Percentiles rank a stretch among this genome's conserved stretches.
phyloP scores from a whole-genome alignment of 805 yeast genomes.

The Sugiyamaella americana region DNA sequence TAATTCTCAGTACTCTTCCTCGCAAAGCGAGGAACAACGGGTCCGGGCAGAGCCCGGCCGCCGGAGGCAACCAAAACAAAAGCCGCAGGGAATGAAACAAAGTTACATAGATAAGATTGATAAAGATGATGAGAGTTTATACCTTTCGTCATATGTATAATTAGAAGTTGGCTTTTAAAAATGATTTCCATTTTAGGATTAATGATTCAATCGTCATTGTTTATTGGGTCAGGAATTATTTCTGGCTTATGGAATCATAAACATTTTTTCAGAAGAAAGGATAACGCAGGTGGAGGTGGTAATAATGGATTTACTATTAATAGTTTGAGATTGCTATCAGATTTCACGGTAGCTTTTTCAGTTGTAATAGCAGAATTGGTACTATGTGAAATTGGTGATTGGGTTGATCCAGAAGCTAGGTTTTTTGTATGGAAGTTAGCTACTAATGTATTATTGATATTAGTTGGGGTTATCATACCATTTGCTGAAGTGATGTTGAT shows the following conservation, averaged over 20 bases:
- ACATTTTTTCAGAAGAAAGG: conserved; percentile 1
- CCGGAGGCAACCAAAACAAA: no score
- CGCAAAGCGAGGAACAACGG: no score
- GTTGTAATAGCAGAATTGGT: conserved; percentile 32
- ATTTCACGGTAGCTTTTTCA: conserved; percentile 18
- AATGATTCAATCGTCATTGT: conserved; percentile 9
- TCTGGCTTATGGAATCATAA: conserved; percentile 14
- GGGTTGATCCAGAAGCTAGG: conserved; percentile 21
- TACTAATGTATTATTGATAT: conserved; percentile 22
- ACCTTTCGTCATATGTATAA: no score
- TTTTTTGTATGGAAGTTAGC: conserved; percentile 25
- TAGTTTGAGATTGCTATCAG: conserved; percentile 6
- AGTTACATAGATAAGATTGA: no score
- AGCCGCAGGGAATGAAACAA: no score
- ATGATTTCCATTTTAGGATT: not conserved
- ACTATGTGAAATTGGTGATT: conserved; percentile 33
- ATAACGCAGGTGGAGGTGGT: not conserved
- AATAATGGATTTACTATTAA: no score
- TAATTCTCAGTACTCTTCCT: no score
- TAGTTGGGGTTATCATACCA: conserved; percentile 30
- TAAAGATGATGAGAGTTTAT: no score
- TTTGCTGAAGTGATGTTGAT: conserved; percentile 20
- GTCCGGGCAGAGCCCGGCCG: no score
- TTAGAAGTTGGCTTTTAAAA: no score
- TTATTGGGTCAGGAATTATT: conserved; percentile 10